These are phyloP conservation scores for Candida sakaeoensis DNA, from an alignment of 805 yeast genomes.

Conservation along the genomic window DNA sequence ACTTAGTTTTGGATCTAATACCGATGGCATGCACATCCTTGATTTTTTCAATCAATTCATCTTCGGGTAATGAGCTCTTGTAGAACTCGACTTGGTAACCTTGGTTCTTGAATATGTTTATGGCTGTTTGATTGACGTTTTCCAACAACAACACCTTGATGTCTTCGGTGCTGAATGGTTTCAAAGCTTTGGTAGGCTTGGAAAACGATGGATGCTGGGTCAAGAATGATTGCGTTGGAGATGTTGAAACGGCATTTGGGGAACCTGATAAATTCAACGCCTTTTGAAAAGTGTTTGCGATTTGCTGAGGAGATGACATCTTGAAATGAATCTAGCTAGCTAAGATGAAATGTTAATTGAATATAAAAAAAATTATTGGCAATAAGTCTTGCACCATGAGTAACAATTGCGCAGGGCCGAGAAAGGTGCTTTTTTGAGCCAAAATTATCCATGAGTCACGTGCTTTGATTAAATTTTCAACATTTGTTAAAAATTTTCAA, in stretches of 20 bases:
- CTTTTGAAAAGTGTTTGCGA: slow-evolving; percentile 54
- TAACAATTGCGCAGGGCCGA: background rate
- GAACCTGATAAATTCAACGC: slow-evolving; percentile 53
- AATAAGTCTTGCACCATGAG: background rate
- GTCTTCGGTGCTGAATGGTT: slow-evolving; percentile 95
- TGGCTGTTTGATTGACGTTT: slow-evolving; percentile 91
- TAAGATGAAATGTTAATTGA: background rate
- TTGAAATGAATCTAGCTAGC: no score
- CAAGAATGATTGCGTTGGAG: slow-evolving; percentile 76
- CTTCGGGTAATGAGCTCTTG: slow-evolving; percentile 87
- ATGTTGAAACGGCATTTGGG: slow-evolving; percentile 74
- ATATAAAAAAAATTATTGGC: background rate
- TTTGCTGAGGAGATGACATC: slow-evolving; percentile 71
- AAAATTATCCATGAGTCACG: background rate
- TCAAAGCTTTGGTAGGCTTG: slow-evolving; percentile 62
- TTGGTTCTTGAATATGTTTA: slow-evolving; percentile 77
- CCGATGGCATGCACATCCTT: slow-evolving; percentile 94
- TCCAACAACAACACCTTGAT: slow-evolving; percentile 87
- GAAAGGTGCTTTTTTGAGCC: background rate
- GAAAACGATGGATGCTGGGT: slow-evolving; percentile 46
- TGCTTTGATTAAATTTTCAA: background rate
- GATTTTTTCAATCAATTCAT: slow-evolving; percentile 90
- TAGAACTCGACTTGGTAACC: slow-evolving; percentile 97
- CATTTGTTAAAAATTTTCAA: background rate
- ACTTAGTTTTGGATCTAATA: slow-evolving; percentile 93